A percentile compares a stretch with the other conserved stretches of the same genome.
Conservation (phyloP, 495 filamentous ascomycete genomes). For the Amphirosellinia nigrospora region DNA sequence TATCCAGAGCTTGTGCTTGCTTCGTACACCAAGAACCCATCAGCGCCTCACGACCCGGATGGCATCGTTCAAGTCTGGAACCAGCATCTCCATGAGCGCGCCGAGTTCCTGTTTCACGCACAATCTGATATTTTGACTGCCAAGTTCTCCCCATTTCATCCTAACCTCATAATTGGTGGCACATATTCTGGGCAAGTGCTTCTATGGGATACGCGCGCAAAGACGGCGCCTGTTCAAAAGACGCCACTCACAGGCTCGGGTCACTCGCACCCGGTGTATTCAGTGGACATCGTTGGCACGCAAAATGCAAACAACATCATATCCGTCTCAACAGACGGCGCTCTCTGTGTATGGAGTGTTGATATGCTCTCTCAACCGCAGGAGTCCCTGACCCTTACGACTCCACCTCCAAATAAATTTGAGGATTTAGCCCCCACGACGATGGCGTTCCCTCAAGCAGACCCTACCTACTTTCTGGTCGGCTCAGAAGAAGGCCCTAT, state of each 20-base stretch:
- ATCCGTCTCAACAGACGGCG: constrained; percentile 92
- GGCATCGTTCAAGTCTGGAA: constrained; percentile 98
- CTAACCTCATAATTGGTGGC: constrained; percentile 91
- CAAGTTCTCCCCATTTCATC: constrained; percentile 97
- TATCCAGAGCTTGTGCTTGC: constrained; percentile 92
- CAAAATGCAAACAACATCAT: constrained; percentile 99
- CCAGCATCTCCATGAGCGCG: constrained; percentile 86
- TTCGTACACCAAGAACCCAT: constrained; percentile 94
- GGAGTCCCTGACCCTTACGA: constrained; percentile 83
- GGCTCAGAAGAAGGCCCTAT: constrained; percentile 96
- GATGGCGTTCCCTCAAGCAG: constrained; percentile 93
- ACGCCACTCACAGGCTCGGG: constrained; percentile 91
- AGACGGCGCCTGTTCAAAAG: constrained; percentile 88
- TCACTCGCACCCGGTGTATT: constrained; percentile 96
- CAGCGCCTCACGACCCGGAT: constrained; percentile 92
- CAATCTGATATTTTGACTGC: constrained; percentile 94
- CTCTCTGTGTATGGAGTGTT: constrained; percentile 93
- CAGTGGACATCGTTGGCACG: constrained; percentile 91
- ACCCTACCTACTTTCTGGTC: constrained; percentile 96
- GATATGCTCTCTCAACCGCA: constrained; percentile 97
- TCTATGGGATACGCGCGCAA: constrained; percentile 95
- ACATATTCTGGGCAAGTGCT: constrained; percentile 96
- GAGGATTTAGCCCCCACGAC: constrained; percentile 96
- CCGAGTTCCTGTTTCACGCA: constrained; percentile 95
- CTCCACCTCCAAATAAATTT: constrained; percentile 86